Base-by-base conservation (phyloP, 2,329 filamentous ascomycete genomes). In the Colletotrichum siamense region DNA sequence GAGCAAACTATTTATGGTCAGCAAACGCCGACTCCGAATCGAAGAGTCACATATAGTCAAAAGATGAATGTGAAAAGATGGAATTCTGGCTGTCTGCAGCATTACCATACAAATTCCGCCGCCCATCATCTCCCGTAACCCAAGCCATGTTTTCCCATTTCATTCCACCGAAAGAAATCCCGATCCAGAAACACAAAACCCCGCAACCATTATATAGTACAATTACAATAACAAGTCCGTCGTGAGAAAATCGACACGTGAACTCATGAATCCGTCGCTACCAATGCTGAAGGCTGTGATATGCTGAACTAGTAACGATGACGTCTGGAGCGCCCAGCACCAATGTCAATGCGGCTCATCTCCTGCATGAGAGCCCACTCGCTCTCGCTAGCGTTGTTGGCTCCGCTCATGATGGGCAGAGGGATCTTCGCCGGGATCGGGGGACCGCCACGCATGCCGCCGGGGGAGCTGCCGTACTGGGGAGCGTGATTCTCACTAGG, bases 381-480 rank as follows among this genome's bases (percentile, higher is more conserved):
- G 73, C 89, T 89, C 30, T 85, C 83, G 18, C 82, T 85, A 68
- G 83, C 85, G 39, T 85, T 84, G 7, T 83, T 78, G 34, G 80
- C 83, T 36, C 86, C 87, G 77, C 86, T 89, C 86, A 87, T 89
- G n/a, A 83, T 71, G 30, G 82, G 81, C 26, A 94, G 83, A 2
- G 93, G 93, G 10, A 95, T 86, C 84, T 95, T 95, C n/a, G 93
- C 92, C 5, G 94, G 94, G 65, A 95, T 89, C 0, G 92, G 91
- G 15, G 94, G 93, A 1, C 81, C 83, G 16, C 78, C 79, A 12
- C 71, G 76, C 22, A 69, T 63, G 6, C 79, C 79, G n/a, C 82
- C 80, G 8, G 79, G 77, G 26, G 81, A 80, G 34, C 73, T 78
- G 22, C 80, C 80, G 64, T 87, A 86, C 24, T 85, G 79, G 2